Percentiles rank a stretch among this genome's conserved stretches.
Evolutionary conservation across 305 asterid genomes (phyloP).

Genomic region (Fraxinus sp.): DNA sequence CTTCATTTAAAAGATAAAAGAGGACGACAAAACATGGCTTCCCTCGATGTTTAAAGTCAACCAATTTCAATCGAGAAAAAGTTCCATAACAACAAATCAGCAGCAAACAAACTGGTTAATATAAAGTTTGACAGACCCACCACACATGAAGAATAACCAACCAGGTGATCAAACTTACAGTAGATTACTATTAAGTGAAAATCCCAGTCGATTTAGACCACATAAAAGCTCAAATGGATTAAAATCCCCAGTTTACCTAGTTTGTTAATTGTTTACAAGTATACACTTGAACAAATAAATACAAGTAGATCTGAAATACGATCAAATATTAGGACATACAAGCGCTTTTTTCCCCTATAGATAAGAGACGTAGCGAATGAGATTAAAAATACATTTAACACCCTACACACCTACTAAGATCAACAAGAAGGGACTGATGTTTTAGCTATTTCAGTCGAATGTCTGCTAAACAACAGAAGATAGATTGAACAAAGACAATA

Average conservation of each 20-base stretch:
- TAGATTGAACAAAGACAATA: neutral
- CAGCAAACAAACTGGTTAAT: neutral
- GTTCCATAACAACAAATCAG: neutral
- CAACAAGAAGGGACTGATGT: neutral
- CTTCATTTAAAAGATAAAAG: neutral
- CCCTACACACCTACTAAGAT: neutral
- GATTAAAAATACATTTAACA: neutral
- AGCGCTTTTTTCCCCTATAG: neutral
- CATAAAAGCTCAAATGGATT: neutral
- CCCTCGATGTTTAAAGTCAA: neutral
- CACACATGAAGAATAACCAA: neutral
- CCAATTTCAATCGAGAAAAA: neutral
- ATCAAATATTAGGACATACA: neutral
- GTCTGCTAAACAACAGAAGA: neutral
- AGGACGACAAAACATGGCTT: neutral
- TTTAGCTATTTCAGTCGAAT: neutral
- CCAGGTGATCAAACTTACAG: neutral
- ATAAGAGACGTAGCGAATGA: neutral
- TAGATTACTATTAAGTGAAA: neutral
- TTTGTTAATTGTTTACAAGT: neutral
- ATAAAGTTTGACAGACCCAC: neutral
- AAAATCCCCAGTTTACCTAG: neutral
- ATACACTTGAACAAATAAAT: neutral
- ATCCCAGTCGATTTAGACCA: neutral
- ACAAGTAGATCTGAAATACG: neutral